Base-by-base conservation (phyloP, 2,329 filamentous ascomycete genomes). In the Colletotrichum echinochloae region DNA sequence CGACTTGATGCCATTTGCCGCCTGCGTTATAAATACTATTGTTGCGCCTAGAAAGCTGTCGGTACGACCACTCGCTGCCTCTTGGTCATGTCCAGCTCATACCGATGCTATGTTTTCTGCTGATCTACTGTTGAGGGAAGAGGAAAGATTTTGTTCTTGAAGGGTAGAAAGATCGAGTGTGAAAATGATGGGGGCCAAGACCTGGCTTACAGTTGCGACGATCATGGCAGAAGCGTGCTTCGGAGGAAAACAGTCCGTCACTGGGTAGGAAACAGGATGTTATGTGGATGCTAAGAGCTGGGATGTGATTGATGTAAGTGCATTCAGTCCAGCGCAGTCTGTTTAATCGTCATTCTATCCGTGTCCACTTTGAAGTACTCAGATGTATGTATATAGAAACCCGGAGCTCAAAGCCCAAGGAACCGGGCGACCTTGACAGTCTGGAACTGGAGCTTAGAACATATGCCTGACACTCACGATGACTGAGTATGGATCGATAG, bases 301-400 rank as follows among this genome's bases (percentile, higher is more conserved):
- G 20, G 20, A 23, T 49, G 46, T 49, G 18, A 8, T 3, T 49
- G 18, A 8, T 3, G 14, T 16, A 49, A 51, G 26, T 4, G 16
- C 16, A 3, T 28, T 1, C 6, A 30, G 7, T 11, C 9, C 46
- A 5, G 26, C 23, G 7, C 16, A 18, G 1, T 16, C 48, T 30
- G 7, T 20, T 30, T 26, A 3, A 28, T 51, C 48, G 7, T 51
- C 26, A 30, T 1, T 18, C 4, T 51, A 28, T 2, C 2, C 5
- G 1, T 28, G 5, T 51, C 2, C 48, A 20, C 3, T 7, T 3
- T 51, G 20, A 26, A 4, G 26, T 6, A 3, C 26, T 18, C 6
- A 3, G 16, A 9, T 28, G 2, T 28, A 30, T 0, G 4, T 28
- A 4, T 28, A 30, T 0, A 20, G 11, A 2, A 28, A 14, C 12